Conservation (phyloP, 768 basidiomycete genomes). For the Tremella yokohamensis region DNA sequence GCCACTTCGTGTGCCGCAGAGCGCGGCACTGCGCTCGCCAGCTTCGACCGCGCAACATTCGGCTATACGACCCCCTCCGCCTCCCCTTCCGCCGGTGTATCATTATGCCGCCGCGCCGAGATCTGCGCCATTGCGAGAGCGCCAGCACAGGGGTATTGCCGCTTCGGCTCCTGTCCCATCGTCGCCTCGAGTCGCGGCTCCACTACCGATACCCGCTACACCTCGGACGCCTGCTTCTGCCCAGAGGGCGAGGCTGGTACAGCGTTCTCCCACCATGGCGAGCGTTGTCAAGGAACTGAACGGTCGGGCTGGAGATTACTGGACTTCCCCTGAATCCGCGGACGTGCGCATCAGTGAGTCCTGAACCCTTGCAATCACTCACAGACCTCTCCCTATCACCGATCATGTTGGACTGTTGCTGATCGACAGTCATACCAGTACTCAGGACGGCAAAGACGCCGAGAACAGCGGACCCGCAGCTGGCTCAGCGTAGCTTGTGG, state of each 20-base stretch:
- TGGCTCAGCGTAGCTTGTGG: not conserved
- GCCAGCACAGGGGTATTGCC: not conserved
- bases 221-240: not conserved
- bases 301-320: constrained; percentile 30
- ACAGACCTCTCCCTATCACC: not conserved
- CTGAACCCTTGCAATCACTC: not conserved
- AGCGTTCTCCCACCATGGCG: not conserved
- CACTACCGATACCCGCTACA: not conserved
- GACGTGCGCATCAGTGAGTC: constrained; percentile 36
- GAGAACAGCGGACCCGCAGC: not conserved
- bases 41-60: not conserved
- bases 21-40: not conserved
- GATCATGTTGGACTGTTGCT: not conserved
- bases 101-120: not conserved
- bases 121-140: not conserved
- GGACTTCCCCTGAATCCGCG: constrained; percentile 31
- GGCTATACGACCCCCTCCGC: not conserved
- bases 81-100: not conserved
- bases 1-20: not conserved
- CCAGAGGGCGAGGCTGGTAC: not conserved
- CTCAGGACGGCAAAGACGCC: not conserved
- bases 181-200: not conserved
- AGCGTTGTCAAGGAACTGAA: constrained; percentile 14
- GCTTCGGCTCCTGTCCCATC: not conserved
- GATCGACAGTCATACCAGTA: not conserved